Percentiles rank a stretch among this genome's conserved stretches.
Evolutionary conservation across 2,329 filamentous ascomycete genomes (phyloP).

Genomic region (Byssothecium circinans): DNA sequence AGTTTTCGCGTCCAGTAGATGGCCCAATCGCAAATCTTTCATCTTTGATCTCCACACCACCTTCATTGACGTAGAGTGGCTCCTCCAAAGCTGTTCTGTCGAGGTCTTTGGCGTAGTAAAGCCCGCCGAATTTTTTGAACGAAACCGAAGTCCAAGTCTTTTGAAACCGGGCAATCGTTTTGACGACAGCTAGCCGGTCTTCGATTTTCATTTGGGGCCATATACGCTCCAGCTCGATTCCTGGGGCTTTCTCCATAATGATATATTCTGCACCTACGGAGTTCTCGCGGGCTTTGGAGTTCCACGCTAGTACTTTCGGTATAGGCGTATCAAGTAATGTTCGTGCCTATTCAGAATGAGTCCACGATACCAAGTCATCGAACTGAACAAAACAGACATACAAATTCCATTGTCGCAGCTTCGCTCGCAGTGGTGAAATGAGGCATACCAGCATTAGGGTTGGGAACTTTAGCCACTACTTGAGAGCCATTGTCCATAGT

Average conservation of each 20-base stretch:
- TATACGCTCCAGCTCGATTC: slow-evolving; percentile 30
- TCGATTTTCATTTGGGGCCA: slow-evolving; percentile 33
- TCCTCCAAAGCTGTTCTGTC: slow-evolving; percentile 7
- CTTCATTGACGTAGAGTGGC: slow-evolving; percentile 20
- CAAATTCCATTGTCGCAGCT: slow-evolving; percentile 44
- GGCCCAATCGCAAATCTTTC: slow-evolving; percentile 44
- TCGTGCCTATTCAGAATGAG: slow-evolving; percentile 33
- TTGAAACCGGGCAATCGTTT: slow-evolving; percentile 32
- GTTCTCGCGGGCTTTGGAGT: slow-evolving; percentile 27
- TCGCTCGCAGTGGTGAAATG: slow-evolving; percentile 43
- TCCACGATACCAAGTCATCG: too few species aligned
- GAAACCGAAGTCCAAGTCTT: slow-evolving; percentile 34
- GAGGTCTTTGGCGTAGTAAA: slow-evolving; percentile 40
- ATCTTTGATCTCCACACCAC: slow-evolving; percentile 19
- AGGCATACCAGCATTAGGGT: slow-evolving; percentile 38
- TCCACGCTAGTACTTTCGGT: slow-evolving; percentile 39
- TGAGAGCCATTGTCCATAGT: slow-evolving; percentile 41
- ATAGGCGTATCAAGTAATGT: slow-evolving; percentile 34
- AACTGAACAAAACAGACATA: too few species aligned
- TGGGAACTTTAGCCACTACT: slow-evolving; percentile 43
- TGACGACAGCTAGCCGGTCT: slow-evolving; percentile 28
- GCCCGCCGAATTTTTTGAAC: slow-evolving; percentile 29
- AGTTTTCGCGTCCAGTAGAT: slow-evolving; percentile 33
- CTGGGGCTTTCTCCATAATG: slow-evolving; percentile 33
- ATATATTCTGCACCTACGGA: slow-evolving; percentile 40